phyloP scores from a whole-genome alignment of 208 protist genomes.

The Leishmania tarentolae region DNA sequence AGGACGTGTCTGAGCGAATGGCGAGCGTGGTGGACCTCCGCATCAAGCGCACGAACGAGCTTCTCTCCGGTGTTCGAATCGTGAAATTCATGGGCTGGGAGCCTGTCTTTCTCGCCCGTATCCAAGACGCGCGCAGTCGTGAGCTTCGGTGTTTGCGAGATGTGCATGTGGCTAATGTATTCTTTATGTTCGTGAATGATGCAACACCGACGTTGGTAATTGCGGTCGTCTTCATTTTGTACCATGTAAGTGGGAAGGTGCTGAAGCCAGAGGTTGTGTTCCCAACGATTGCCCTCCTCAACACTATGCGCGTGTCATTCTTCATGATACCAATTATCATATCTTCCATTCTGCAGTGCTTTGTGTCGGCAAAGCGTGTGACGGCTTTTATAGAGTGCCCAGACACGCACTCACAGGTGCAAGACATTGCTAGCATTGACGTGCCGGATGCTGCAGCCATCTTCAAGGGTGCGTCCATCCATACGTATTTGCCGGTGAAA shows the following conservation, averaged over 20 bases:
- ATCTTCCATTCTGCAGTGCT: slow-evolving; percentile 59
- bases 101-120: slow-evolving; percentile 40
- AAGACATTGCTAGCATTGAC: slow-evolving; percentile 26
- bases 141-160: slow-evolving; percentile 56
- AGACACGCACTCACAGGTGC: slow-evolving; percentile 7
- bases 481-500: slow-evolving; percentile 25
- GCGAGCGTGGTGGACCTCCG: slow-evolving; percentile 73
- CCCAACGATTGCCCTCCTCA: slow-evolving; percentile 87
- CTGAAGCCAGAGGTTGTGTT: slow-evolving; percentile 88
- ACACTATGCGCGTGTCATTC: slow-evolving; percentile 89
- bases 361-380: slow-evolving; percentile 75
- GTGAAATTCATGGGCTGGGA: slow-evolving; percentile 94
- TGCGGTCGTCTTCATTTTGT: slow-evolving; percentile 56
- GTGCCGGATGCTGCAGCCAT: slow-evolving; percentile 19
- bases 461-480: slow-evolving; percentile 35
- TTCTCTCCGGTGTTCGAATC: slow-evolving; percentile 88
- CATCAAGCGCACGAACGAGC: slow-evolving; percentile 84
- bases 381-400: slow-evolving; percentile 67
- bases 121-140: slow-evolving; percentile 46
- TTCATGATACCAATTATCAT: slow-evolving; percentile 87
- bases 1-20: slow-evolving; percentile 35
- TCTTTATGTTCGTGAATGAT: slow-evolving; percentile 57
- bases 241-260: slow-evolving; percentile 46
- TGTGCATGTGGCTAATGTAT: slow-evolving; percentile 39
- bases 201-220: slow-evolving; percentile 73